Evolutionary conservation across 768 basidiomycete genomes (phyloP), one percentile per base, ranked within the genome.

Genomic region (Chlorophyllum brunneum): DNA sequence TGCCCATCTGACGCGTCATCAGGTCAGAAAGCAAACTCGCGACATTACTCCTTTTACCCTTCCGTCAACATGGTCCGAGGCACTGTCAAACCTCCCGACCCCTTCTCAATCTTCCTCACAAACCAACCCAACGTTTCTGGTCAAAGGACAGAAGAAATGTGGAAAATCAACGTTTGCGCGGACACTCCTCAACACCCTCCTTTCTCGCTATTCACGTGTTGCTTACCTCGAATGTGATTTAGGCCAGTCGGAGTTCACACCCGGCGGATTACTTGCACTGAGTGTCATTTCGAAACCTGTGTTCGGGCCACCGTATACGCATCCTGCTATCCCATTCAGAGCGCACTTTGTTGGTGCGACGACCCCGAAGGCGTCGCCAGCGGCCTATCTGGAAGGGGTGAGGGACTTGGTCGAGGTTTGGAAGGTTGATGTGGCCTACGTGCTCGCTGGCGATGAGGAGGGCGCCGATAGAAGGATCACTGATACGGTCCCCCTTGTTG

Each of bases 211-310:
- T 69, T 73, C 75, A 20, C 76, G 76, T n/a, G 92, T 98, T 2
- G 95, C 93, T 0, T 97, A 81, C 64, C 77, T 99, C 6, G 95
- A 98, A 64, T 91, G 89, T 54, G 95, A 99, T 67, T 60, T 91
- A 3, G 95, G 95, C 15, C 95, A 99, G 67, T 88, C 92, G 3
- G 95, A 98, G 67, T 95, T 98, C 63, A 86, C 88, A 0, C 86
- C 91, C 0, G 85, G 84, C 0, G 95, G 94, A 0, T 78, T 91
- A 69, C 87, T 97, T 10, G 80, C 91, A 0, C 68, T 99, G 24
- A 86, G 83, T 63, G 58, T 97, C 1, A 58, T 97, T 13, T 80
- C 85, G 7, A 62, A 63, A 1, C 84, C 82, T 16, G 56, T 88
- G 1, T 83, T 98, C 31, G 95, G 94, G 0, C 94, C 93, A 0